Evolutionary conservation across 2,329 filamentous ascomycete species (phyloP).

Genomic region (Colletotrichum euphorbiae): DNA sequence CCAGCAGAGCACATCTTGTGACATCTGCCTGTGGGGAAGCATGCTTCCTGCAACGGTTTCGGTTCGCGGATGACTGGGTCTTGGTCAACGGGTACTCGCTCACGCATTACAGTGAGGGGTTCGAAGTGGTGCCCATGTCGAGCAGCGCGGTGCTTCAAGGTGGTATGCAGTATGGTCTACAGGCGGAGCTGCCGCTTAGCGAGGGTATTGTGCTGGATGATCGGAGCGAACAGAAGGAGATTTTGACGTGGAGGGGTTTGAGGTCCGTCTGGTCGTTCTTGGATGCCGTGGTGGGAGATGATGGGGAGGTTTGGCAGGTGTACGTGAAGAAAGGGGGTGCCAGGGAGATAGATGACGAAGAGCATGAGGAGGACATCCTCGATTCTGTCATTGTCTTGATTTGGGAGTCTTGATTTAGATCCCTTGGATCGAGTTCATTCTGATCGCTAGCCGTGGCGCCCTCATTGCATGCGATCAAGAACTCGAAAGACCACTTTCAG

Average conservation of each 20-base stretch:
- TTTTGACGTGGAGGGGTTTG: conserved; percentile 51
- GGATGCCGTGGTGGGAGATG: conserved; percentile 50
- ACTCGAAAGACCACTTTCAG: no score
- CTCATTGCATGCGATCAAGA: no score
- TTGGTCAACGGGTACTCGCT: conserved; percentile 61
- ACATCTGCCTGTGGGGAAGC: conserved; percentile 57
- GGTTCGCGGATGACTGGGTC: conserved; percentile 60
- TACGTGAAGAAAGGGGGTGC: conserved; percentile 52
- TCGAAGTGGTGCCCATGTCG: conserved; percentile 42
- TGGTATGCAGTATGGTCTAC: conserved; percentile 26
- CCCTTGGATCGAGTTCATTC: no score
- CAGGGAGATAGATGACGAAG: conserved; percentile 14
- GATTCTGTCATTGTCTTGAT: conserved; percentile 57
- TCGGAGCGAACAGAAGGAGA: conserved; percentile 45
- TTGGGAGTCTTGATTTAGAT: conserved; percentile 47
- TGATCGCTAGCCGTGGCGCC: no score
- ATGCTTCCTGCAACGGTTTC: conserved; percentile 61
- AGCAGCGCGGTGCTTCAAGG: conserved; percentile 23
- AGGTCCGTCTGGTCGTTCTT: conserved; percentile 56
- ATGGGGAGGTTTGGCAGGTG: conserved; percentile 59
- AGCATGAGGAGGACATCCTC: conserved; percentile 43
- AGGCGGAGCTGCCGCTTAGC: conserved; percentile 41
- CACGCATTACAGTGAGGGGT: conserved; percentile 55
- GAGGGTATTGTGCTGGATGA: conserved; percentile 50
- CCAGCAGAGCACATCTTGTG: conserved; percentile 56